Evolutionary conservation across 1,284 basidiomycete species (phyloP).

Genomic region (Bjerkandera adusta): DNA sequence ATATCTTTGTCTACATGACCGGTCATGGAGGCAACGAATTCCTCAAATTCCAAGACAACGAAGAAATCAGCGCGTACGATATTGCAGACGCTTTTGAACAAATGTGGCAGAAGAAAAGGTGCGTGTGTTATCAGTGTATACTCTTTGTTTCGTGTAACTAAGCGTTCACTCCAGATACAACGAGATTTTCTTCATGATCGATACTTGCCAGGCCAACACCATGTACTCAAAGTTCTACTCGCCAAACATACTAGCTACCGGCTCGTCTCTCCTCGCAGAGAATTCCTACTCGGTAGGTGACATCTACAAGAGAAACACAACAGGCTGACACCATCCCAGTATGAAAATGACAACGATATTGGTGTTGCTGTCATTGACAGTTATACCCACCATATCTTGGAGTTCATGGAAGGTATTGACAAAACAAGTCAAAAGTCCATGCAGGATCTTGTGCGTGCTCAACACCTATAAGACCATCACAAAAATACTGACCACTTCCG

Average conservation of each 20-base stretch:
- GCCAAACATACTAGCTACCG: slow-evolving; percentile 93
- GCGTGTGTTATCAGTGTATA: slow-evolving; percentile 19
- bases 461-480: slow-evolving; percentile 7
- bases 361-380: slow-evolving; percentile 96
- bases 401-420: slow-evolving; percentile 90
- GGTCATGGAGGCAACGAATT: slow-evolving; percentile 99
- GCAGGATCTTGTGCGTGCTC: slow-evolving; percentile 73
- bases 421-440: slow-evolving; percentile 85
- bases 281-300: slow-evolving; percentile 88
- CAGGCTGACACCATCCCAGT: slow-evolving; percentile 41
- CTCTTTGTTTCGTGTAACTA: neutral
- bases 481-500: neutral
- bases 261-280: slow-evolving; percentile 84
- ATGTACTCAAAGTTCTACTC: slow-evolving; percentile 96
- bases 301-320: neutral
- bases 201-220: slow-evolving; percentile 97
- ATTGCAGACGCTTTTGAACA: slow-evolving; percentile 96
- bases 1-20: slow-evolving; percentile 97
- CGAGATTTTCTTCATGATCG: slow-evolving; percentile 97
- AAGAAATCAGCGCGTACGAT: slow-evolving; percentile 96
- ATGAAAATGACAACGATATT: slow-evolving; percentile 91
- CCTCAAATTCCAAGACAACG: slow-evolving; percentile 98
- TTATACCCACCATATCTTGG: slow-evolving; percentile 90
- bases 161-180: slow-evolving; percentile 68
- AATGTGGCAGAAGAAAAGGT: slow-evolving; percentile 97